These are phyloP conservation scores for Aspergillus wentii DNA, from an alignment of 495 filamentous ascomycete species.

Conservation along the genomic window DNA sequence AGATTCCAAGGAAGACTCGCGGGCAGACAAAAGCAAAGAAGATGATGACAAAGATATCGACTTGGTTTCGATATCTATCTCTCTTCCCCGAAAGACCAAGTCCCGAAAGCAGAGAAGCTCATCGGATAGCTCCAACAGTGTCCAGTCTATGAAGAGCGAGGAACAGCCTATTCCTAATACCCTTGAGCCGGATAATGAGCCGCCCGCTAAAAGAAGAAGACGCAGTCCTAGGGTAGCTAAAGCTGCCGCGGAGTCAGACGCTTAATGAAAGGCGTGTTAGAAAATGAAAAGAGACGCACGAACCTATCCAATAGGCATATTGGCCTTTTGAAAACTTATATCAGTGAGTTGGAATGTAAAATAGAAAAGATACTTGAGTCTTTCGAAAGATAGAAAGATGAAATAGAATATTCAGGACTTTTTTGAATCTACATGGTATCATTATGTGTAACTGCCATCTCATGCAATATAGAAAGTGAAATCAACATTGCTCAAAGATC, in stretches of 20 bases:
- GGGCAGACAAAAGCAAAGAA: too few relatives aligned
- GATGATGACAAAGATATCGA: constrained; percentile 12
- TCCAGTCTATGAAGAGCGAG: constrained; percentile 7
- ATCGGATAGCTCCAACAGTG: background rate
- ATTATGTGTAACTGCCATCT: constrained; percentile 12
- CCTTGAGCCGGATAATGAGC: constrained; percentile 23
- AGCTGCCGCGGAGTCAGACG: too few relatives aligned
- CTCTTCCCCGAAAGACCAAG: constrained; percentile 21
- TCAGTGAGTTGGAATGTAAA: too few relatives aligned
- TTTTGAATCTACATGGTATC: constrained; percentile 24
- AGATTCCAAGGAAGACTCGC: constrained; percentile 8
- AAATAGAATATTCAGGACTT: background rate
- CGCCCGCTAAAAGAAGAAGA: constrained; percentile 33
- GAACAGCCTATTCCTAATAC: constrained; percentile 20
- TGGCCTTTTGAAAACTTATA: too few relatives aligned
- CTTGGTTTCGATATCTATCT: constrained; percentile 33
- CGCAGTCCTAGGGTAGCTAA: constrained; percentile 20
- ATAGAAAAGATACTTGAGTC: too few relatives aligned
- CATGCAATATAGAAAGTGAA: constrained; percentile 1
- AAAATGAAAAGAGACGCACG: background rate
- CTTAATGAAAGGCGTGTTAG: background rate
- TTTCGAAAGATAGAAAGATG: background rate
- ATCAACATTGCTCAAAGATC: constrained; percentile 37
- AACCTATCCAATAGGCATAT: background rate
- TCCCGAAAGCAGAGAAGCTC: constrained; percentile 2